Base-by-base conservation (phyloP, 2,329 filamentous ascomycete species). In the Fusarium austroafricanum region DNA sequence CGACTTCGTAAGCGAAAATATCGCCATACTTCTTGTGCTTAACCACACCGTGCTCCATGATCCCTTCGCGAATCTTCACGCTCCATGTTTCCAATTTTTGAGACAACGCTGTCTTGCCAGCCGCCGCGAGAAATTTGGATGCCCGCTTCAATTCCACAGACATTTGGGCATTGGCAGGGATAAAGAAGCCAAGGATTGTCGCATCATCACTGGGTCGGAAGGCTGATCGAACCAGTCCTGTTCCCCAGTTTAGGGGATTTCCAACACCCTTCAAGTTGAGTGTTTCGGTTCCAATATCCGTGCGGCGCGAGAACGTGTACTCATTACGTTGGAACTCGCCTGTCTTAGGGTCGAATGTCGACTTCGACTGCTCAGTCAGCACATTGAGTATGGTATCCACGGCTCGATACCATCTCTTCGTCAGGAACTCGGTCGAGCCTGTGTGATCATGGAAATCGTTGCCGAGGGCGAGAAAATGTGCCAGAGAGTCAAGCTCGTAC, bases 121-220 rank as follows among this genome's bases (percentile, higher is more conserved):
- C 87, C 8, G 83, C 82, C 52, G 82, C 81, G n/a, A 98, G 85
- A 20, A 96, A 83, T 8, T 84, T 82, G 0, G 93, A 89, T 0
- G 92, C 89, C 40, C 92, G 89, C 67, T 89, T 87, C 26, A 99
- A 83, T 79, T 99, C 94, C 1, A 95, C 92, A 4, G 93, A 90
- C 86, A 99, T 97, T 90, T 97, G 95, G 23, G 96, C 96, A 76
- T 99, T 99, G 37, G 93, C 90, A 0, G 96, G 96, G 70, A 99
- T 97, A 77, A 97, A 93, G 83, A 93, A 99, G 43, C 94, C 94
- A 5, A 99, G 84, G 37, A 96, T 97, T 0, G 94, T 96, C 4
- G 96, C 93, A 77, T 99, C 96, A 73, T 99, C 96, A 67, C 93
- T 97, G 6, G 96, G 96, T 2, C 96, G 88, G 81, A 99, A 99